phyloP scores from a whole-genome alignment of 495 filamentous ascomycete genomes.

The Podospora comata region DNA sequence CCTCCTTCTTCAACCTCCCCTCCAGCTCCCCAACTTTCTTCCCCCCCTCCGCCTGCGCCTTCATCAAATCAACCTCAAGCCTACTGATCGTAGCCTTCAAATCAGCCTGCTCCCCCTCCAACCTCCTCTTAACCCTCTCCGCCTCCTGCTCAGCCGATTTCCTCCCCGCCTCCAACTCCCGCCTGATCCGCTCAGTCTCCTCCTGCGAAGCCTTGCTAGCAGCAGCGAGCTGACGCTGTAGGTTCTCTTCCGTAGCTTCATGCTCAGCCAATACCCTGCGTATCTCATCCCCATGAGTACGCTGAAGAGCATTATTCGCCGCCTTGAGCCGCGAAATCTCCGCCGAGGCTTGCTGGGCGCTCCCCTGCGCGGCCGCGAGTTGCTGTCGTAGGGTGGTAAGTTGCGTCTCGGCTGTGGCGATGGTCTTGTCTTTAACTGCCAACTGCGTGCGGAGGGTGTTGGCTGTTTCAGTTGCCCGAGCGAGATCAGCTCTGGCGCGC shows the following conservation, averaged over 20 bases:
- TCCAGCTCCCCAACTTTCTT: slow-evolving; percentile 23
- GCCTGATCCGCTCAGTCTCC: slow-evolving; percentile 32
- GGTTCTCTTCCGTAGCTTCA: background rate
- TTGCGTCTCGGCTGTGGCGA: background rate
- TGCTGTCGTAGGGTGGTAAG: background rate
- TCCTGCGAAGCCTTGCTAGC: slow-evolving; percentile 38
- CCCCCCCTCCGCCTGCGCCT: slow-evolving; percentile 35
- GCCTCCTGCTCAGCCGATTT: slow-evolving; percentile 41
- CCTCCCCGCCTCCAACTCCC: slow-evolving; percentile 12
- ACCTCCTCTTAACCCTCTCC: slow-evolving; percentile 36
- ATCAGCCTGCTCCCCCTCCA: slow-evolving; percentile 61
- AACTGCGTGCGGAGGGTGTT: slow-evolving; percentile 3
- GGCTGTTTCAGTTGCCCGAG: background rate
- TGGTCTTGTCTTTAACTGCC: background rate
- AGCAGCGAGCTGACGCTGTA: background rate
- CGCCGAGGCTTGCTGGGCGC: slow-evolving; percentile 39
- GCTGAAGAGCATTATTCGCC: slow-evolving; percentile 68
- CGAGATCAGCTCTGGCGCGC: slow-evolving; percentile 37
- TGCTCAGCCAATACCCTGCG: slow-evolving; percentile 1
- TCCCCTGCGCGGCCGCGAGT: background rate
- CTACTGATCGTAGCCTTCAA: slow-evolving; percentile 57
- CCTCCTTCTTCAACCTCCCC: slow-evolving; percentile 18
- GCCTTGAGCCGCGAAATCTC: slow-evolving; percentile 64
- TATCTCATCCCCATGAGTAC: slow-evolving; percentile 19
- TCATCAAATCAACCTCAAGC: slow-evolving; percentile 60